Percentiles rank a stretch among this genome's conserved stretches.
These are phyloP conservation scores for Thalassiosira pacifica DNA, from an alignment of 352 stramenopile species.

Conservation along the genomic window DNA sequence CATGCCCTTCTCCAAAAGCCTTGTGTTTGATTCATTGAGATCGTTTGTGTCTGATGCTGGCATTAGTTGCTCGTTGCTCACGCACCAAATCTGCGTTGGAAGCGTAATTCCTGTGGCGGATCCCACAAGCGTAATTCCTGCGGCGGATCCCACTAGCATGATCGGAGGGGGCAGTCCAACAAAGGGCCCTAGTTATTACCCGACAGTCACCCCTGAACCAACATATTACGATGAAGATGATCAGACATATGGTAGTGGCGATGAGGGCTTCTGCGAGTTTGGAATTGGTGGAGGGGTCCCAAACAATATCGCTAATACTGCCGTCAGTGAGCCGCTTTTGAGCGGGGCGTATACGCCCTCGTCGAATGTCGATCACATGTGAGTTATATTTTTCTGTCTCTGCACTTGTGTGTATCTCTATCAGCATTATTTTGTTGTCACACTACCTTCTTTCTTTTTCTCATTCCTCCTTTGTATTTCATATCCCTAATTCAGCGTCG, in stretches of 20 bases:
- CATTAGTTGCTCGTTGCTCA: conserved; percentile 54
- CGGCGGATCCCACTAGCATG: no score
- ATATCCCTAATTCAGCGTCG: neutral
- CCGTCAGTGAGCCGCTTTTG: conserved; percentile 16
- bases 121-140: neutral
- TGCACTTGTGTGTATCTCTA: neutral
- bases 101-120: conserved; percentile 10
- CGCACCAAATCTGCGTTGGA: neutral
- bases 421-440: neutral
- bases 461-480: neutral
- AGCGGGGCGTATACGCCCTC: conserved; percentile 42
- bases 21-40: conserved; percentile 46
- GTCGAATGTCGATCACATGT: conserved; percentile 69
- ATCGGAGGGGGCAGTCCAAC: no score
- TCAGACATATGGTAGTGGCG: neutral
- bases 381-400: conserved; percentile 29
- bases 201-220: no score
- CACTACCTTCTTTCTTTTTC: no score
- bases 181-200: no score
- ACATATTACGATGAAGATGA: no score
- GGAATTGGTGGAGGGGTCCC: conserved; percentile 34
- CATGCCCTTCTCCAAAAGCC: conserved; percentile 4
- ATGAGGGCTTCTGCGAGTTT: neutral
- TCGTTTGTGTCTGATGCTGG: conserved; percentile 13
- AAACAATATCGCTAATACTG: neutral